Evolutionary conservation across 2,329 filamentous ascomycete species (phyloP).

Genomic region (Ophiostoma sp.): DNA sequence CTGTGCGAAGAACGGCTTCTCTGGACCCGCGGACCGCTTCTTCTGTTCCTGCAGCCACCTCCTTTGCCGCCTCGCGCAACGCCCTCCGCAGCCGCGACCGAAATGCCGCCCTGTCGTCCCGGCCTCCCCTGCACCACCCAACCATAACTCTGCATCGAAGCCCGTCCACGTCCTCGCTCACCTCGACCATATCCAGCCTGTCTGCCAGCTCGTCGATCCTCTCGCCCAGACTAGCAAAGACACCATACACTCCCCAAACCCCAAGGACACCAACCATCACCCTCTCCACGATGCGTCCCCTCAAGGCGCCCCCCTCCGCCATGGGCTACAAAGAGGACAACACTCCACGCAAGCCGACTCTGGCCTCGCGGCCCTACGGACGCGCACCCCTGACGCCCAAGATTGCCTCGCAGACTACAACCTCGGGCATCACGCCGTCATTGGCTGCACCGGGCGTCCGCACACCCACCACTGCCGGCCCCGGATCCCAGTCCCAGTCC

Average conservation of each 20-base stretch:
- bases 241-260: background rate
- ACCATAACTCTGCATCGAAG: conserved; percentile 16
- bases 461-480: conserved; percentile 5
- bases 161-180: background rate
- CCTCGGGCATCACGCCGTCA: background rate
- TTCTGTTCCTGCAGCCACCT: conserved; percentile 27
- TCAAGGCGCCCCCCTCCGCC: conserved; percentile 28
- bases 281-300: conserved; percentile 21
- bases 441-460: background rate
- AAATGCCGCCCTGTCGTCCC: conserved; percentile 34
- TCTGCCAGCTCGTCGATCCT: background rate
- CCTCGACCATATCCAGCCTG: conserved; percentile 18
- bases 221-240: background rate
- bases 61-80: conserved; percentile 22
- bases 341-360: conserved; percentile 54
- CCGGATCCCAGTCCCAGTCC: background rate
- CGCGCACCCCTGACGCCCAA: conserved; percentile 52
- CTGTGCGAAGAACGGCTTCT: background rate
- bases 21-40: background rate
- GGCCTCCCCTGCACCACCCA: conserved; percentile 15
- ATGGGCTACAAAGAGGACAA: conserved; percentile 39
- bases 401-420: conserved; percentile 40
- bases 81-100: conserved; percentile 32
- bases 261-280: background rate
- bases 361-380: conserved; percentile 55